A percentile compares a stretch with the other conserved stretches of the same genome.
phyloP scores from a whole-genome alignment of 1,284 basidiomycete species.

The Fomitopsis betulina region DNA sequence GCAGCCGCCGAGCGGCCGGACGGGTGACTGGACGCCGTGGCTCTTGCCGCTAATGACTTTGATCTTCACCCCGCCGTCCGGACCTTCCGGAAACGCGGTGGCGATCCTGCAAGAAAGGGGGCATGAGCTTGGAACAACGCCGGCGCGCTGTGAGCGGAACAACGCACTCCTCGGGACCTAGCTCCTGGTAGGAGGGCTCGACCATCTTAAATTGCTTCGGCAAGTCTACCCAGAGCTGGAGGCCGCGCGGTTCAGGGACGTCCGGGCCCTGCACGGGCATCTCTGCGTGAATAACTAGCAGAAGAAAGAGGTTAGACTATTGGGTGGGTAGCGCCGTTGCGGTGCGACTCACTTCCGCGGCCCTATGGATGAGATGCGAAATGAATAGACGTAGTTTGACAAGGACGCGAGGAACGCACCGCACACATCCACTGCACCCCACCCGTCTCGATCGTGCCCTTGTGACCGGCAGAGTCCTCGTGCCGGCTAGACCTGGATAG shows the following conservation, averaged over 20 bases:
- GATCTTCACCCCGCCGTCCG: conserved; percentile 67
- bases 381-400: not conserved
- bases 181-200: conserved; percentile 76
- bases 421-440: conserved; percentile 97
- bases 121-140: not conserved
- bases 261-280: conserved; percentile 81
- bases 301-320: not conserved
- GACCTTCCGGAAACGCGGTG: conserved; percentile 66
- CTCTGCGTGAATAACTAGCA: conserved; percentile 73
- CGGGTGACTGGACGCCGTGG: conserved; percentile 82
- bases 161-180: conserved; percentile 55
- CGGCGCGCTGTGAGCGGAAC: not conserved
- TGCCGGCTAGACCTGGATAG: conserved; percentile 60
- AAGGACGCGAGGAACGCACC: conserved; percentile 31
- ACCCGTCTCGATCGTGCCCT: conserved; percentile 76
- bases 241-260: conserved; percentile 67
- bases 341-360: conserved; percentile 32
- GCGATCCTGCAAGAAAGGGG: conserved; percentile 57
- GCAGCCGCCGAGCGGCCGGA: conserved; percentile 86
- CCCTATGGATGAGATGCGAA: conserved; percentile 22
- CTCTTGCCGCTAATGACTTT: conserved; percentile 89
- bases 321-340: not conserved
- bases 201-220: conserved; percentile 86
- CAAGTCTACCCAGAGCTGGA: conserved; percentile 95
- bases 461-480: conserved; percentile 91